Percentiles rank a stretch among this genome's conserved stretches.
phyloP scores from a whole-genome alignment of 768 basidiomycete genomes.

The Cyclocybe cylindracea region DNA sequence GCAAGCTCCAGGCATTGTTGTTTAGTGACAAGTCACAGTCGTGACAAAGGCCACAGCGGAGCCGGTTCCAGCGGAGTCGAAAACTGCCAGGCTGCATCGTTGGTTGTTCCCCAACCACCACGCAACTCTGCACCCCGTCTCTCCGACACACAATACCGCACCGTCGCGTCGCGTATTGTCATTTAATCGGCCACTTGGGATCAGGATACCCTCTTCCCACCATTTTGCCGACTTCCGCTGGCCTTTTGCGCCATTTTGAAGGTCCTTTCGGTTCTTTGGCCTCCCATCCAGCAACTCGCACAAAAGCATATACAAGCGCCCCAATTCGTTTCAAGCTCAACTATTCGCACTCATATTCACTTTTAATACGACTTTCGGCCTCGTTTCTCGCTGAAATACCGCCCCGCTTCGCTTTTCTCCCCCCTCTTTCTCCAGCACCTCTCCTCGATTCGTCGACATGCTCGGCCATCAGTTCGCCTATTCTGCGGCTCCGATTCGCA shows the following conservation, averaged over 20 bases:
- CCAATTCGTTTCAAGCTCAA: conserved; percentile 26
- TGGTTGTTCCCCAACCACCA: conserved; percentile 52
- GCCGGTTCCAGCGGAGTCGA: conserved; percentile 47
- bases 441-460: conserved; percentile 47
- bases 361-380: conserved; percentile 29
- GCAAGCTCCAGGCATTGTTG: neutral
- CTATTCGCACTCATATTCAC: conserved; percentile 23
- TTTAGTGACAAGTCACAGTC: neutral
- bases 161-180: conserved; percentile 23
- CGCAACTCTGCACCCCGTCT: conserved; percentile 31
- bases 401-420: conserved; percentile 7
- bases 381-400: conserved; percentile 24
- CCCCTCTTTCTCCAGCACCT: conserved; percentile 6
- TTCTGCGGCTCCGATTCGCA: conserved; percentile 92
- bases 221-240: conserved; percentile 22
- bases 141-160: conserved; percentile 25
- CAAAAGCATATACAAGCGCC: conserved; percentile 31
- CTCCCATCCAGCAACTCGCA: conserved; percentile 26
- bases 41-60: conserved; percentile 23
- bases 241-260: conserved; percentile 30
- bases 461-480: conserved; percentile 89
- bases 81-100: conserved; percentile 35
- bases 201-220: conserved; percentile 13
- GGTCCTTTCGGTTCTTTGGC: conserved; percentile 25
- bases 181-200: conserved; percentile 17